Conservation (phyloP, 1,284 basidiomycete species). For the Coriolopsis trogii region DNA sequence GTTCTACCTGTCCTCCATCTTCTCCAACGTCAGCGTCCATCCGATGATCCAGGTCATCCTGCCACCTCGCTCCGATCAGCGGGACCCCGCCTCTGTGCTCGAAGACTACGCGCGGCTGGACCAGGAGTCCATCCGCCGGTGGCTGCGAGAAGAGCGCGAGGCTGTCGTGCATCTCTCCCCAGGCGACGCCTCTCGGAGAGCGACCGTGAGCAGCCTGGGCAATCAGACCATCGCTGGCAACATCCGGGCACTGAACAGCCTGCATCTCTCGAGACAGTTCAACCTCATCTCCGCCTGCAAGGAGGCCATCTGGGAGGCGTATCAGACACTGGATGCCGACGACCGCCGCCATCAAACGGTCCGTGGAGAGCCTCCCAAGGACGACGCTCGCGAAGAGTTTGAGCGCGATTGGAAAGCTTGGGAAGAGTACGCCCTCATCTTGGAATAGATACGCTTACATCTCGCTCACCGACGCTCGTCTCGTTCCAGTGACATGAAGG, state of each 20-base stretch:
- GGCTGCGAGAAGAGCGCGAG: constrained; percentile 21
- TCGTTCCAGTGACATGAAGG: constrained; percentile 65
- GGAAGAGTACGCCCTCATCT: no score
- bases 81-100: constrained; percentile 1
- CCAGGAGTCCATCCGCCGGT: constrained; percentile 3
- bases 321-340: constrained; percentile 43
- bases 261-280: constrained; percentile 66
- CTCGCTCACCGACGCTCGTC: constrained; percentile 1
- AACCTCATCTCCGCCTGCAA: constrained; percentile 61
- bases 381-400: constrained; percentile 58
- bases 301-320: constrained; percentile 69
- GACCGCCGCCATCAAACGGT: constrained; percentile 2
- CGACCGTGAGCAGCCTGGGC: no score
- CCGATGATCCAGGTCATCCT: constrained; percentile 56
- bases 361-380: constrained; percentile 25
- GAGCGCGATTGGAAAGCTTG: constrained; percentile 69
- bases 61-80: constrained; percentile 48
- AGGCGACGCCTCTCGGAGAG: no score
- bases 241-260: constrained; percentile 49
- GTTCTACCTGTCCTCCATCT: constrained; percentile 66
- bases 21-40: constrained; percentile 54
- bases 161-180: constrained; percentile 11
- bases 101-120: constrained; percentile 7
- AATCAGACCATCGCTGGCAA: no score
- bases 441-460: no score